These are phyloP conservation scores for Hyphopichia homilentoma DNA, from an alignment of 805 yeast genomes.

Conservation along the genomic window DNA sequence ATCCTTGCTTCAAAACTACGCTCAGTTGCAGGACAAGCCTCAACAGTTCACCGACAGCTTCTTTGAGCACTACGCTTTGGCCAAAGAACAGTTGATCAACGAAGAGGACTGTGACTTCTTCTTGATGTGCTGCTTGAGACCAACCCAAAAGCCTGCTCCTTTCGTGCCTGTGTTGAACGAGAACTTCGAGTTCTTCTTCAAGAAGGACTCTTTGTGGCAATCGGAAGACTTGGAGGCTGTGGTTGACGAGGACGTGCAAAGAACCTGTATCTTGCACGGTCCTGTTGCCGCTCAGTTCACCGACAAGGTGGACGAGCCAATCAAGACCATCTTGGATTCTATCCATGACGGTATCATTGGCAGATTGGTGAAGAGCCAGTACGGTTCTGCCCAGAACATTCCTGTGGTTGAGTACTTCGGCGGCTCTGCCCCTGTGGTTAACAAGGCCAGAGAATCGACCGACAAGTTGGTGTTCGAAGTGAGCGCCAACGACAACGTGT, in stretches of 20 bases:
- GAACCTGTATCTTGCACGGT: slow-evolving; percentile 98
- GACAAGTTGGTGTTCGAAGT: slow-evolving; percentile 29
- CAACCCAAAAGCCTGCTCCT: slow-evolving; percentile 95
- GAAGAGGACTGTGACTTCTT: slow-evolving; percentile 96
- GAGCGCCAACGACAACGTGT: slow-evolving; percentile 21
- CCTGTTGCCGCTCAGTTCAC: slow-evolving; percentile 97
- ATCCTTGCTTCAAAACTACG: slow-evolving; percentile 72
- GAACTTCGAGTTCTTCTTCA: slow-evolving; percentile 92
- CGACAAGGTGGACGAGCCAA: slow-evolving; percentile 85
- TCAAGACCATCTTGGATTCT: slow-evolving; percentile 80
- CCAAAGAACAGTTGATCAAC: slow-evolving; percentile 77
- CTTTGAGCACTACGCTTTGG: slow-evolving; percentile 66
- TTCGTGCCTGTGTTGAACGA: slow-evolving; percentile 94
- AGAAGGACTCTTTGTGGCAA: slow-evolving; percentile 99
- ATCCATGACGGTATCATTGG: slow-evolving; percentile 89
- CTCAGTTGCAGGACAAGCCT: slow-evolving; percentile 63
- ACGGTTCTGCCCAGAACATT: slow-evolving; percentile 69
- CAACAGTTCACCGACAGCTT: slow-evolving; percentile 54
- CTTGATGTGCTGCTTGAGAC: slow-evolving; percentile 76
- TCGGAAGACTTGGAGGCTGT: slow-evolving; percentile 96
- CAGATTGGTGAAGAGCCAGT: slow-evolving; percentile 62
- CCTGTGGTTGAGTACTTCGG: slow-evolving; percentile 92
- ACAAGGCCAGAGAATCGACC: slow-evolving; percentile 30
- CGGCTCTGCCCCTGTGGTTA: slow-evolving; percentile 45
- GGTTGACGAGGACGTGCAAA: slow-evolving; percentile 91